Evolutionary conservation across 768 basidiomycete species (phyloP), one percentile per base, ranked within the genome.

Genomic region (Rhizopogon sp.): DNA sequence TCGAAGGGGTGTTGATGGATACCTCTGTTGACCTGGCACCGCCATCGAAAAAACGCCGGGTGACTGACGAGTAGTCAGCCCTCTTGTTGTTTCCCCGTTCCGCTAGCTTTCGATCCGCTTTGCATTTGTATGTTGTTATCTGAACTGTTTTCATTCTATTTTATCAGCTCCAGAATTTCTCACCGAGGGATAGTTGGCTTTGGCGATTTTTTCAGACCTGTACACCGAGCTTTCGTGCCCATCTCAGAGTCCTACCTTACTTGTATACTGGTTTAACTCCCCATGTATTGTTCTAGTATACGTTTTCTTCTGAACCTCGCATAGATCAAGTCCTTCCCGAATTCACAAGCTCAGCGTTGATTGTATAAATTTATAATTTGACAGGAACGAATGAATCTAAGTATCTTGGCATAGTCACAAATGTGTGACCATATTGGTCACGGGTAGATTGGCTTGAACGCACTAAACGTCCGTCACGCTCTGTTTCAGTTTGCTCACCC

Each of bases 41-140:
- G 2, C 81, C 79, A 8, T 61, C 71, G 44, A 84, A 81, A 72
- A 83, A 74, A 66, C 76, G 82, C 58, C 76, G 77, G 59, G 73
- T 65, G 64, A 68, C 71, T 58, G 39, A 57, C n/a, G 54, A 59
- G 28, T 69, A 55, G 62, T 41, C 37, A 29, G 17, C 20, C 39
- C 45, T 46, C 9, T 37, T 22, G 51, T 49, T n/a, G 51, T 37
- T 47, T 20, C 13, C 33, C 39, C 37, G 35, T 16, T 25, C 47
- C 22, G 16, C 47, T 7, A 37, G 47, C 37, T 49, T 49, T 49
- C 47, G 47, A 35, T 37, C 35, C 47, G 47, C 47, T 49, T 37
- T 49, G 47, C 35, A 8, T 49, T 49, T 49, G 47, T 49, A 49
- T 49, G 14, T 37, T 5, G 35, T 37, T 52, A 44, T 52, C 51